These are phyloP conservation scores for Euphrasia confusa DNA, from an alignment of 257 asterid species.

Conservation along the genomic window DNA sequence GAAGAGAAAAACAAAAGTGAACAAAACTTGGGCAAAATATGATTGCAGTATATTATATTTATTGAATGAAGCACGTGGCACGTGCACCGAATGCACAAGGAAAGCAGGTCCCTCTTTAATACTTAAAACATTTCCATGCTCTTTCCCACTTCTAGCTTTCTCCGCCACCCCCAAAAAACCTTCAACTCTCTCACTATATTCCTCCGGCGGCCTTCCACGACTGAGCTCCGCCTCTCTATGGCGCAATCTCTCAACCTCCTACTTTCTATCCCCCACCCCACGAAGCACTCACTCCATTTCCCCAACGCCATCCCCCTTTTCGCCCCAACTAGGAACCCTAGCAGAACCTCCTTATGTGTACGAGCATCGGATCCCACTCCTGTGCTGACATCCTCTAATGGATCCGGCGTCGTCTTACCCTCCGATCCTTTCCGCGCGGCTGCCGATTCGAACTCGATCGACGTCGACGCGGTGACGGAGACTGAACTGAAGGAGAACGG, in stretches of 20 bases:
- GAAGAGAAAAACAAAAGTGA: no score
- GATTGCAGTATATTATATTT: no score
- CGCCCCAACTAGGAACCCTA: constrained; percentile 18
- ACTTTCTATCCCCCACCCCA: constrained; percentile 13
- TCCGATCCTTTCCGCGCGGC: constrained; percentile 21
- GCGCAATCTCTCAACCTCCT: constrained; percentile 30
- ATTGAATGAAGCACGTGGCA: background rate
- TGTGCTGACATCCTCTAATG: constrained; percentile 34
- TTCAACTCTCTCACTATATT: background rate
- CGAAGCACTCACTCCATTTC: constrained; percentile 3
- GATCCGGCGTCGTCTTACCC: constrained; percentile 26
- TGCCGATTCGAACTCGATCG: constrained; percentile 47
- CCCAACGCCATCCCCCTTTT: constrained; percentile 16
- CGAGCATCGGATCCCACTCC: constrained; percentile 24
- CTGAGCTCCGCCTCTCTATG: constrained; percentile 29
- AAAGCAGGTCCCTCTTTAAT: constrained; percentile 6
- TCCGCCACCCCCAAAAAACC: constrained; percentile 25
- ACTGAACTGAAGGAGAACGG: constrained; percentile 81
- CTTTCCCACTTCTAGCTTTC: background rate
- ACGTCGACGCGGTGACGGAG: constrained; percentile 66
- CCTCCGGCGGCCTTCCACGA: constrained; percentile 21
- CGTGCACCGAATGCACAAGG: background rate
- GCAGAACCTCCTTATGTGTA: constrained; percentile 15
- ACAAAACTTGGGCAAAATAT: no score
- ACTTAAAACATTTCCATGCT: constrained; percentile 11